These are phyloP conservation scores for Cyberlindnera mycetangii DNA, from an alignment of 805 yeast genomes.

Conservation along the genomic window DNA sequence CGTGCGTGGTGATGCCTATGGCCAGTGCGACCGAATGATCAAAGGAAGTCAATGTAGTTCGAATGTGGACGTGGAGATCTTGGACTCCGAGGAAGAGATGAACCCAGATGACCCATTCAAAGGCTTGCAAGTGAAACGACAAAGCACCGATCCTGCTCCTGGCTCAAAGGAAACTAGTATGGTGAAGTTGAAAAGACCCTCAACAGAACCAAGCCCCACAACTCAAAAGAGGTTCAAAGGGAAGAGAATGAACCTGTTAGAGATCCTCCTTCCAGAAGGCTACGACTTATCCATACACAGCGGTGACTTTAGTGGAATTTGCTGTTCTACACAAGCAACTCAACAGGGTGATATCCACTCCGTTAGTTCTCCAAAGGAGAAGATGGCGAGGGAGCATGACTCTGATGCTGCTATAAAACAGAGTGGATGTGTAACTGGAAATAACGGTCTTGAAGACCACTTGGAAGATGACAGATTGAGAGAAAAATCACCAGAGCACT, in stretches of 20 bases:
- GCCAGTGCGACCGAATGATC: background rate
- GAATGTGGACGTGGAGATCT: slow-evolving; percentile 15
- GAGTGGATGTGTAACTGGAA: background rate
- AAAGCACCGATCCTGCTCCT: slow-evolving; percentile 1
- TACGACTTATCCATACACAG: slow-evolving; percentile 1
- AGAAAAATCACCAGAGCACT: too few species aligned
- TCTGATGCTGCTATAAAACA: background rate
- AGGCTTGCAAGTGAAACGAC: slow-evolving; percentile 5
- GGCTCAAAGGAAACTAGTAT: background rate
- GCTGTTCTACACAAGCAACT: slow-evolving; percentile 10
- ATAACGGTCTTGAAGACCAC: background rate
- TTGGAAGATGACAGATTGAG: background rate
- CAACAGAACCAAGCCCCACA: slow-evolving; percentile 5
- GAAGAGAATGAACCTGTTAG: slow-evolving; percentile 1
- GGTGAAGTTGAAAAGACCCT: slow-evolving; percentile 5
- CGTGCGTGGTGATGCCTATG: background rate
- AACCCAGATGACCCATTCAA: slow-evolving; percentile 16
- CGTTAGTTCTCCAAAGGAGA: background rate
- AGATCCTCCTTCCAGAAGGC: slow-evolving; percentile 11
- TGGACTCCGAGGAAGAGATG: slow-evolving; percentile 24
- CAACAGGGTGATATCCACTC: background rate
- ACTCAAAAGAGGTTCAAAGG: background rate
- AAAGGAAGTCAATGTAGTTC: background rate
- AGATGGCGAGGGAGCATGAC: background rate
- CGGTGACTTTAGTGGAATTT: slow-evolving; percentile 8